Evolutionary conservation across 148 eudicot species (phyloP).

Genomic region (Diospyros lotus): DNA sequence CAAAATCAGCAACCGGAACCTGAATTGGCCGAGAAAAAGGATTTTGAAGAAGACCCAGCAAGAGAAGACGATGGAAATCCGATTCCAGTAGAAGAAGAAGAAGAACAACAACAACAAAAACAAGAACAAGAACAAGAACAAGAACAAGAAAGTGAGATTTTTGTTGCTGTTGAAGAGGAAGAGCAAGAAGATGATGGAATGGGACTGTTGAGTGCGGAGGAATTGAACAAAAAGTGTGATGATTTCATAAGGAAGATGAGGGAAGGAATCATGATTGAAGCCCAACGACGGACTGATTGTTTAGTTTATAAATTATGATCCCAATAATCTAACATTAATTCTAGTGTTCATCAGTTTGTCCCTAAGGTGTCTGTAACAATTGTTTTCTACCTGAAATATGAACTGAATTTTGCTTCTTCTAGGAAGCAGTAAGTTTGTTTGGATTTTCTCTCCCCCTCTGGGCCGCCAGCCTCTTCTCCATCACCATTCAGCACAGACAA

Average conservation of each 20-base stretch:
- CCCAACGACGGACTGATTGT: background rate
- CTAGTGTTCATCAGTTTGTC: too few species aligned
- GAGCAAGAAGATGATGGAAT: constrained; percentile 22
- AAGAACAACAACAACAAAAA: too few species aligned
- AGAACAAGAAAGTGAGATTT: background rate
- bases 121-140: background rate
- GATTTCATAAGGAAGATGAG: constrained; percentile 58
- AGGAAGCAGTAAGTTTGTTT: too few species aligned
- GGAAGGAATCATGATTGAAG: constrained; percentile 32
- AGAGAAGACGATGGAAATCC: constrained; percentile 1
- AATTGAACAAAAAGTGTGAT: constrained; percentile 55
- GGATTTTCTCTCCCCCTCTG: too few species aligned
- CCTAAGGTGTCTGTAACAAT: background rate
- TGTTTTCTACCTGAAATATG: too few species aligned
- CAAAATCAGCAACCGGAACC: background rate
- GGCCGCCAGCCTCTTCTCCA: too few species aligned
- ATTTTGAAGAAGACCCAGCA: constrained; percentile 7
- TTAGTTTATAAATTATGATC: background rate
- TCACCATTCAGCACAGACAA: too few species aligned
- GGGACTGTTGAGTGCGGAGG: constrained; percentile 32
- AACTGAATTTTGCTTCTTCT: too few species aligned
- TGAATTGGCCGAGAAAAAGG: constrained; percentile 7
- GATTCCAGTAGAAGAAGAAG: background rate
- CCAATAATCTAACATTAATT: background rate
- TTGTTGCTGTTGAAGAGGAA: constrained; percentile 2